Evolutionary conservation across 495 filamentous ascomycete genomes (phyloP).

Genomic region (Penicillium egyptiacum): DNA sequence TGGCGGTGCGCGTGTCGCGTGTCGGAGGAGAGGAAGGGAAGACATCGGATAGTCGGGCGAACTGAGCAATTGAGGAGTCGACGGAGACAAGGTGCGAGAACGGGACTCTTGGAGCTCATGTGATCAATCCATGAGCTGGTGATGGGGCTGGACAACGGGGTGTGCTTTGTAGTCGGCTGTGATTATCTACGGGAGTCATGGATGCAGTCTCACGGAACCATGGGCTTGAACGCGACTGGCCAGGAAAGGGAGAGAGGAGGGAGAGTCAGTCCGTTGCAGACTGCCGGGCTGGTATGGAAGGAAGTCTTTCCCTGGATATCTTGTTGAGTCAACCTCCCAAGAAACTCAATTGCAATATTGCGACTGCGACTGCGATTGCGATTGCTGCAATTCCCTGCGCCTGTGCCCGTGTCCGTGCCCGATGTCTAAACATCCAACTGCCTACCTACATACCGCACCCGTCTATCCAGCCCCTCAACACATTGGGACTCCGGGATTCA

Average conservation of each 20-base stretch:
- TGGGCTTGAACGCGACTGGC: conserved; percentile 5
- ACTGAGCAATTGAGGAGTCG: conserved; percentile 12
- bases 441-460: neutral
- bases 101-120: neutral
- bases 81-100: neutral
- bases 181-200: neutral
- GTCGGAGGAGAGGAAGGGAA: conserved; percentile 30
- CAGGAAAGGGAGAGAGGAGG: neutral
- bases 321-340: neutral
- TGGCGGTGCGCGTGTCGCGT: conserved; percentile 48
- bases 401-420: neutral
- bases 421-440: neutral
- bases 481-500: conserved; percentile 12
- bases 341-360: neutral
- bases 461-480: neutral
- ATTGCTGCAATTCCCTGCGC: neutral
- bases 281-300: conserved; percentile 3
- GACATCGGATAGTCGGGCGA: conserved; percentile 3
- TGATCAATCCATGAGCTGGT: neutral
- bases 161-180: neutral
- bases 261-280: neutral
- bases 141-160: neutral
- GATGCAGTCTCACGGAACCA: conserved; percentile 1
- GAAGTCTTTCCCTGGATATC: neutral
- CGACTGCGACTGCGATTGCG: neutral